Percentiles rank a stretch among this genome's conserved stretches.
Evolutionary conservation across 2,329 filamentous ascomycete species (phyloP).

Genomic region (Fusarium odoratissimum): DNA sequence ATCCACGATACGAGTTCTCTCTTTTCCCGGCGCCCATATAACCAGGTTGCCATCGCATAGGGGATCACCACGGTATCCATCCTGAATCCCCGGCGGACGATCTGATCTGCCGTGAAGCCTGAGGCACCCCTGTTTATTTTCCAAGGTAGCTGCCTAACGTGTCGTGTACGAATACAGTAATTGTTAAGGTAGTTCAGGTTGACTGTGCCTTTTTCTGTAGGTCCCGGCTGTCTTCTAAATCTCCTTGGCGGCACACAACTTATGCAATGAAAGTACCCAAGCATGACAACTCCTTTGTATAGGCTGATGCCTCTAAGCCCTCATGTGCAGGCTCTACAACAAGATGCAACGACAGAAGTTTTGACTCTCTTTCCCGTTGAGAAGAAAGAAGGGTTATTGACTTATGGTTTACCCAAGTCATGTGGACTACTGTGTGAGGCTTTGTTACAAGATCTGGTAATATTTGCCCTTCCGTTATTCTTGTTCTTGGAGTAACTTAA

Average conservation of each 20-base stretch:
- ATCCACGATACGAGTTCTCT: constrained; percentile 29
- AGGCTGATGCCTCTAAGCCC: constrained; percentile 41
- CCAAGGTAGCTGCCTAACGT: constrained; percentile 27
- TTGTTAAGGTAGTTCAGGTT: constrained; percentile 7
- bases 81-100: constrained; percentile 26
- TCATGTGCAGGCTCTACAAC: constrained; percentile 39
- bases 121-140: constrained; percentile 34
- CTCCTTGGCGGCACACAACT: constrained; percentile 32
- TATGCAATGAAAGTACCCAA: constrained; percentile 31
- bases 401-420: constrained; percentile 42
- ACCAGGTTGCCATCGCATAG: constrained; percentile 27
- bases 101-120: constrained; percentile 43
- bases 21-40: constrained; percentile 25
- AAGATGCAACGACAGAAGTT: constrained; percentile 43
- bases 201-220: constrained; percentile 14
- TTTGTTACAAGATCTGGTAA: constrained; percentile 41
- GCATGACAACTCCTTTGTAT: constrained; percentile 43
- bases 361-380: constrained; percentile 42
- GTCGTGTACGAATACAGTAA: not conserved
- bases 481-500: not conserved
- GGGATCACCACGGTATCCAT: constrained; percentile 38
- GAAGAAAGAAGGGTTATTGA: constrained; percentile 40
- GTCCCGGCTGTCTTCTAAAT: constrained; percentile 16
- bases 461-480: constrained; percentile 9
- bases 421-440: constrained; percentile 39